A percentile compares a stretch with the other conserved stretches of the same genome.
phyloP scores from a whole-genome alignment of 306 rosid species.

The Hippophae rhamnoides region DNA sequence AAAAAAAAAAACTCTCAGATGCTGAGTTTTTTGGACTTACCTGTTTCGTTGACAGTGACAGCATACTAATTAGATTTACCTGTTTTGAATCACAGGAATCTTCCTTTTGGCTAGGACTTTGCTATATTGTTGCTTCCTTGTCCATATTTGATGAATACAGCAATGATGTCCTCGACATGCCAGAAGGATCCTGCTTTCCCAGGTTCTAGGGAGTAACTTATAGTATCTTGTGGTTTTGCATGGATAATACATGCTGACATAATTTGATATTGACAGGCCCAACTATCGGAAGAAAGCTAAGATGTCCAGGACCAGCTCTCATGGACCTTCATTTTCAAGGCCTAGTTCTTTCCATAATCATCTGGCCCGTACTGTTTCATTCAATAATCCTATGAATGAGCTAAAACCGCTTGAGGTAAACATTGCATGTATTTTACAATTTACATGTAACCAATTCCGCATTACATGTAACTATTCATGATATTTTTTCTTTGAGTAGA shows the following conservation, averaged over 20 bases:
- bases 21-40: conserved; percentile 3
- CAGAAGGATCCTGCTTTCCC: conserved; percentile 92
- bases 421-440: neutral
- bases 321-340: conserved; percentile 38
- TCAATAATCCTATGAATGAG: conserved; percentile 49
- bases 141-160: conserved; percentile 86
- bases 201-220: conserved; percentile 41
- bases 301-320: conserved; percentile 15
- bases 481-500: too few relatives aligned
- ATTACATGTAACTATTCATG: too few relatives aligned
- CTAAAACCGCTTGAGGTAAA: conserved; percentile 77
- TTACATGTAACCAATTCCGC: too few relatives aligned
- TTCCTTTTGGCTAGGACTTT: conserved; percentile 56
- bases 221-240: conserved; percentile 7
- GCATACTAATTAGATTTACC: conserved; percentile 14
- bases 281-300: conserved; percentile 38
- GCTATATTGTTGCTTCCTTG: conserved; percentile 61
- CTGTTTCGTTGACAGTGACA: neutral
- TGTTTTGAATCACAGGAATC: conserved; percentile 61
- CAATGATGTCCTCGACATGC: conserved; percentile 91
- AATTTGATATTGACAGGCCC: conserved; percentile 36
- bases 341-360: conserved; percentile 38
- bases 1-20: neutral
- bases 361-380: conserved; percentile 45
- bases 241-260: neutral